Evolutionary conservation across 2,329 filamentous ascomycete genomes (phyloP), one percentile per base, ranked within the genome.

Genomic region (Xylaria sp.): DNA sequence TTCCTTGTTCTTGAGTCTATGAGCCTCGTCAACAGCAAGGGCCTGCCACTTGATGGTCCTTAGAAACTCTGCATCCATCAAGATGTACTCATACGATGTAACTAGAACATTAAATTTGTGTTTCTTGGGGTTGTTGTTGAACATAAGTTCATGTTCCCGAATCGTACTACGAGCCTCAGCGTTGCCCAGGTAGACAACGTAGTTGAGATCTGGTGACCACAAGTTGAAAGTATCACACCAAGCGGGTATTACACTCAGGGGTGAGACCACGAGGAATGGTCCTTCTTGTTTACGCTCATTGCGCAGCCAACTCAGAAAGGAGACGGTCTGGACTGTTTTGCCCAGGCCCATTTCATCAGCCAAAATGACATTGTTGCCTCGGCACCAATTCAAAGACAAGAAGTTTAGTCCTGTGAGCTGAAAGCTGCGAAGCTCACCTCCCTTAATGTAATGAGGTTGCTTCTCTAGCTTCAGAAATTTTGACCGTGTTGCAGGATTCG

Each of bases 301-400:
- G 57, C 92, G 91, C 63, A 99, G 84, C 94, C 95, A 99, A 75
- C 94, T 97, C 77, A 99, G 90, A 76, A 98, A 98, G 0, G 94
- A 89, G 28, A 99, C 94, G 0, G 94, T 97, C 78, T 99, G 95
- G 0, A 99, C 95, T 0, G 95, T 99, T 80, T 99, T 99, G 28
- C 95, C 95, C 14, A 99, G 84, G 71, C 95, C 95, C 95, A 99
- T 99, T 78, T 99, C 95, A 75, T 99, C 95, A 51, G 95, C 95
- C 56, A 99, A 85, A 71, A 99, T 97, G 73, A 98, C 95, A 71
- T 98, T 99, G 76, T 95, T 95, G 58, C 88, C 89, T 72, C 91
- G 89, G 56, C 91, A 92, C 96, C 96, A 99, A 78, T 98, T 97
- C 78, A 96, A 92, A 47, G 92, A 92, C 66, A 99, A 82, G 77